Evolutionary conservation across 1,284 basidiomycete species (phyloP), one percentile per base, ranked within the genome.

Genomic region (Psilocybe mexicana): DNA sequence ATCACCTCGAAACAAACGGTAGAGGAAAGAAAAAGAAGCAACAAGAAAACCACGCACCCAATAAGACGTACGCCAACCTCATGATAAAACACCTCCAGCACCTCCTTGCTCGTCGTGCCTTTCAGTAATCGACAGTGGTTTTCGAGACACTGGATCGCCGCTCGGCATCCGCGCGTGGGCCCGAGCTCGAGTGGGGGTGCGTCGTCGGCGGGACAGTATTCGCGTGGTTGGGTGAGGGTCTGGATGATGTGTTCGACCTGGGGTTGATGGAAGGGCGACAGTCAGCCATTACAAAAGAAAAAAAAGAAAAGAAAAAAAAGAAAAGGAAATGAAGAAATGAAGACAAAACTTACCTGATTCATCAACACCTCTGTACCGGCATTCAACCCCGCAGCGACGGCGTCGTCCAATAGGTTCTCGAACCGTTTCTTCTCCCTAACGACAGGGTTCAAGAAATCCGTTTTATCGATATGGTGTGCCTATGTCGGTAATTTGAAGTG

Each of bases 381-480:
- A 67, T 98, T 98, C 64, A 99, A 73, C 0, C 96, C 96, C 4
- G 84, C 84, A 0, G 96, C 96, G 6, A 99, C 96, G 28, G 87
- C 90, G 64, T 98, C 96, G 69, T 99, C 97, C 35, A 99, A 74
- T 0, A 85, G 79, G 61, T 92, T 89, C 71, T 99, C 97, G 64
- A 98, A 98, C 11, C 87, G 83, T 76, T 98, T 98, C 83, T 98
- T 99, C 71, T 98, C 96, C 26, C 96, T 81, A 43, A 98, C 93
- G 5, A 96, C 95, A 0, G 83, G 82, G 69, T 98, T 98, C 60
- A 98, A 71, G 71, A 99, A 99, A 72, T 99, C 96, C 0, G 88
- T 94, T 64, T 86, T 85, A 71, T 96, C 94, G 43, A 97, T 94
- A 67, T 94, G 90, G 0, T 81, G 84, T 2, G 90, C 85, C 92